phyloP scores from a whole-genome alignment of 1,139 yeast species.

The Suhomyces taliae region DNA sequence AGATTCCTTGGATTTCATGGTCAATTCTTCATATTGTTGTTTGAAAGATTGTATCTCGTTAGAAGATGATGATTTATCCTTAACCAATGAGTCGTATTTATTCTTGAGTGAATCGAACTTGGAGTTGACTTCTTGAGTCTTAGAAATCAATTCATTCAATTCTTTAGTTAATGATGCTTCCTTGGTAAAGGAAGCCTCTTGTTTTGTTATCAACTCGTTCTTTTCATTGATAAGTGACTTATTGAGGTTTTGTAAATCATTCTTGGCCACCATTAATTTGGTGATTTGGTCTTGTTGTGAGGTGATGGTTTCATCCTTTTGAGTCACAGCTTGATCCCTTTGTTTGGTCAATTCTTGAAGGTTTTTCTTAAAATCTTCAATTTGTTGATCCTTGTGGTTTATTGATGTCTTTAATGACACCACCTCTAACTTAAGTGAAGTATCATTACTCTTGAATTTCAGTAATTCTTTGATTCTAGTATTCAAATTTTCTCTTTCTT shows the following conservation, averaged over 20 bases:
- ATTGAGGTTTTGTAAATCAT: conserved; percentile 41
- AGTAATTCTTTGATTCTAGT: conserved; percentile 31
- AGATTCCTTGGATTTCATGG: conserved; percentile 66
- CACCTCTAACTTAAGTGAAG: conserved; percentile 44
- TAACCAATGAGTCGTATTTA: conserved; percentile 49
- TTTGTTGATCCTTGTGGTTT: conserved; percentile 49
- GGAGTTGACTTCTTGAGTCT: conserved; percentile 52
- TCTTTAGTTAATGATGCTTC: conserved; percentile 27
- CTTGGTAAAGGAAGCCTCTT: conserved; percentile 39
- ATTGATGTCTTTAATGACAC: conserved; percentile 41
- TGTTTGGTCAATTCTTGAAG: conserved; percentile 39
- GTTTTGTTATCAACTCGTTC: conserved; percentile 38
- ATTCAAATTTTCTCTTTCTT: conserved; percentile 29
- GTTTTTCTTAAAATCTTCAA: conserved; percentile 42
- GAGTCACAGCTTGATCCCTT: conserved; percentile 3
- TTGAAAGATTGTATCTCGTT: conserved; percentile 60
- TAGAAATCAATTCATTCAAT: conserved; percentile 42
- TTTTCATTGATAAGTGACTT: conserved; percentile 37
- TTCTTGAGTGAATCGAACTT: conserved; percentile 52
- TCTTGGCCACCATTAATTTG: conserved; percentile 44
- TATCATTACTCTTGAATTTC: conserved; percentile 37
- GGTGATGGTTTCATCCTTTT: conserved; percentile 28
- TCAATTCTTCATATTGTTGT: conserved; percentile 77
- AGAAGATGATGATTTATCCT: conserved; percentile 47
- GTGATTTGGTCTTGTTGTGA: conserved; percentile 33